Base-by-base conservation (phyloP, 352 stramenopile species). In the Aphanomyces invadans region DNA sequence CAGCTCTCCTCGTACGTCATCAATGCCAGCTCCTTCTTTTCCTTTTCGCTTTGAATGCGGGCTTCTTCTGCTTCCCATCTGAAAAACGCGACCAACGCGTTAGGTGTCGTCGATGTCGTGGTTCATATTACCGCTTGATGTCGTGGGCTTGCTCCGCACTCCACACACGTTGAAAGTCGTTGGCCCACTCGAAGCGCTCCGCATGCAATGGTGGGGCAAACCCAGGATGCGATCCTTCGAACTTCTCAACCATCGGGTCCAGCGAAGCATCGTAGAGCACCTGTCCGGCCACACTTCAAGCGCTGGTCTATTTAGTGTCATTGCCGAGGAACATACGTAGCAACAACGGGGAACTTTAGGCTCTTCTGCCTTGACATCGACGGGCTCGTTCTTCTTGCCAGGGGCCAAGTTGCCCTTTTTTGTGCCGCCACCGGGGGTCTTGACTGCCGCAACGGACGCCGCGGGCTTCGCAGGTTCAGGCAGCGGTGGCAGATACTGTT, bases 1-100 rank as follows among this genome's bases (percentile, higher is more conserved):
- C 60, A 67, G 31, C 25, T 57, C 23, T 92, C 81, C 62, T 92
- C 85, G 56, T 88, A 92, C 3, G 59, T 79, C 79, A 93, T 87
- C 46, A 77, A 78, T 19, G 80, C 70, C 0, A 74, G 66, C 46
- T 90, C 80, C 19, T 73, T 73, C 2, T 76, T 53, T 48, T 90
- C 75, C 26, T 74, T 70, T 26, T 89, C 79, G 1, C 59, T 44
- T 19, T 79, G 59, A 10, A 92, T 81, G 0, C 85, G 74, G 1
- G 70, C 68, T 70, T 92, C 80, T 59, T 92, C 82, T 32, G 69
- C 70, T 2, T 52, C 25, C 81, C 81, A 92, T 15, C 71, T 73
- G n/a, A n/a, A n/a, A n/a, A n/a, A n/a, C n/a, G n/a, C n/a, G n/a
- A n/a, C n/a, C n/a, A n/a, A n/a, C n/a, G n/a, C n/a, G n/a, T n/a